Base-by-base conservation (phyloP, 2,329 filamentous ascomycete genomes). In the Microsporum audouinii region DNA sequence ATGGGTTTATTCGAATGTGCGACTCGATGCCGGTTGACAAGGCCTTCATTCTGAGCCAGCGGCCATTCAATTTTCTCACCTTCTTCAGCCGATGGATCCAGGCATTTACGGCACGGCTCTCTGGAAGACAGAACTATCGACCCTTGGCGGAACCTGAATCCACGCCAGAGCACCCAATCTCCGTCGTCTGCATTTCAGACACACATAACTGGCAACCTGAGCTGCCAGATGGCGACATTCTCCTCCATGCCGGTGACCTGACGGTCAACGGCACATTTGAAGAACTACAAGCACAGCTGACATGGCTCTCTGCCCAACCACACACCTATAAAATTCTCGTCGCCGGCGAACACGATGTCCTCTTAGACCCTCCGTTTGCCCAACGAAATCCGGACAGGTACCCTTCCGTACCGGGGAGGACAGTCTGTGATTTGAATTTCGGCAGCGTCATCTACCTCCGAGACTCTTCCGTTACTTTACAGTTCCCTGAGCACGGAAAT, bases 231-330 rank as follows among this genome's bases (percentile, higher is more conserved):
- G 78, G 75, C 1, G 77, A 81, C 63, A 66, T 80, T 1, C 71
- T 81, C 12, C 70, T 80, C 57, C 77, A 81, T 62, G 76, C 78
- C 0, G 78, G 79, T 23, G 78, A 81, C 62, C 70, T 81, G n/a
- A 78, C 76, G 0, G 68, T 77, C 58, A 69, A 70, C n/a, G 78
- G 77, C n/a, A 73, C 76, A 0, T 69, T 73, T 23, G 65, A 68
- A 3, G 77, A 79, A 63, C 64, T 80, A 0, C 67, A 75, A 55
- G 69, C 70, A 1, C 65, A 72, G 8, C 63, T 80, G 7, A 60
- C 66, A n/a, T 82, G 78, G 79, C 66, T 80, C 7, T 65, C 66
- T 6, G 55, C 65, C 0, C 75, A 76, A 59, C 69, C 75, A 0
- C 77, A 79, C 61, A 51, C 61, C 4, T 65, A 76, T 67, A 80